Conservation (phyloP, 2,329 filamentous ascomycete genomes). For the Rhytidhysteron rufulum region DNA sequence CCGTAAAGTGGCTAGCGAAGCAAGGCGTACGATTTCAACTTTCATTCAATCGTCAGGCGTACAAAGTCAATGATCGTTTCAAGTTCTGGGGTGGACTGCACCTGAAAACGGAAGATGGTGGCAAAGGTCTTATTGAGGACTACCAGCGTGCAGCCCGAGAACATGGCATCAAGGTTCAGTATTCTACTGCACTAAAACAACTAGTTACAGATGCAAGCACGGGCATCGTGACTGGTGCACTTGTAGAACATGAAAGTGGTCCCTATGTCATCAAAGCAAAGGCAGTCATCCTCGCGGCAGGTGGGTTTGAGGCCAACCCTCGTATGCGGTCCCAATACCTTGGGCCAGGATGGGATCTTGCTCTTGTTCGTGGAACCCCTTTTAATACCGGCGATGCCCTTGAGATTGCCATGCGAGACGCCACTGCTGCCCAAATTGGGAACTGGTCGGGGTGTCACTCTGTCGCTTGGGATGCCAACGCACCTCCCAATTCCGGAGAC, state of each 20-base stretch:
- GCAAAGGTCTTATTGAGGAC: constrained; percentile 55
- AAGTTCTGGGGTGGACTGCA: constrained; percentile 66
- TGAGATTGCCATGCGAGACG: constrained; percentile 49
- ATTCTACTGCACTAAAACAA: constrained; percentile 44
- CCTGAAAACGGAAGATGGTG: constrained; percentile 57
- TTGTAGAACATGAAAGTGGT: constrained; percentile 22
- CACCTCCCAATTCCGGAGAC: constrained; percentile 53
- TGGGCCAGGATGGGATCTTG: constrained; percentile 61
- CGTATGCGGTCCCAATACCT: constrained; percentile 53
- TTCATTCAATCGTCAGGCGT: constrained; percentile 64
- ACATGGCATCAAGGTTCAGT: constrained; percentile 45
- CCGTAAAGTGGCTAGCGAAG: constrained; percentile 53
- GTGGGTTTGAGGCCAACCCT: constrained; percentile 62
- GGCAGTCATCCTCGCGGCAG: constrained; percentile 54
- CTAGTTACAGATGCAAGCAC: constrained; percentile 31
- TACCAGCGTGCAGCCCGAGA: constrained; percentile 42
- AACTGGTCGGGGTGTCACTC: constrained; percentile 65
- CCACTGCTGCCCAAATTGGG: constrained; percentile 51
- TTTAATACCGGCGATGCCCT: constrained; percentile 62
- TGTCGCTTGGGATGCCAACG: constrained; percentile 62
- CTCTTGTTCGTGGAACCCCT: constrained; percentile 59
- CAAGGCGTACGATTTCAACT: constrained; percentile 57
- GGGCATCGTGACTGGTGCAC: constrained; percentile 31
- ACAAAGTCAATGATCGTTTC: constrained; percentile 56
- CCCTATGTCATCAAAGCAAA: constrained; percentile 29